Percentiles rank a stretch among this genome's conserved stretches.
phyloP scores from a whole-genome alignment of 2,329 filamentous ascomycete species.

The Aureobasidium musti region DNA sequence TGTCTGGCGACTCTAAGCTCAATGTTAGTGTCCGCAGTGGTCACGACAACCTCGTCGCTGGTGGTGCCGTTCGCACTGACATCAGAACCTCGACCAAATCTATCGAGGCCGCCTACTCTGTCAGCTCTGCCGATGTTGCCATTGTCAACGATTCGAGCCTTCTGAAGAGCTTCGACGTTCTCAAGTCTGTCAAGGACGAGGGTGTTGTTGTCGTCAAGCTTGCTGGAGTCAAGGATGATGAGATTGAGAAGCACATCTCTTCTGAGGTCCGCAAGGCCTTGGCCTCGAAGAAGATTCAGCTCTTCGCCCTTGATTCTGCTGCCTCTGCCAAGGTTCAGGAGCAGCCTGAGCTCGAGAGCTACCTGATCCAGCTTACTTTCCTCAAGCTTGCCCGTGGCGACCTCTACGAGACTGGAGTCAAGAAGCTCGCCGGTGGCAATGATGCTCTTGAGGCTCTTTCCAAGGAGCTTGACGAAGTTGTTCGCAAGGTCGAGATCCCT shows the following conservation, averaged over 20 bases:
- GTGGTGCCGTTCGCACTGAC: constrained; percentile 80
- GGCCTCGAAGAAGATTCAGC: constrained; percentile 66
- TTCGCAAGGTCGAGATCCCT: constrained; percentile 74
- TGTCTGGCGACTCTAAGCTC: constrained; percentile 61
- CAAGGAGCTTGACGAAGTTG: constrained; percentile 63
- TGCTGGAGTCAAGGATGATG: constrained; percentile 79
- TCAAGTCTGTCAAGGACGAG: constrained; percentile 68
- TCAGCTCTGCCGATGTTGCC: constrained; percentile 75
- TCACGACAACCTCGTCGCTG: constrained; percentile 66
- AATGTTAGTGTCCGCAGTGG: constrained; percentile 62
- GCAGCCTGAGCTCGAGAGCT: constrained; percentile 61
- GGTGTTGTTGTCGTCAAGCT: constrained; percentile 76
- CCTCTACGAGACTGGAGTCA: constrained; percentile 61
- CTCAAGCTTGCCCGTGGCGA: constrained; percentile 72
- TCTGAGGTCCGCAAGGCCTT: constrained; percentile 69
- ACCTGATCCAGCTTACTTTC: constrained; percentile 80
- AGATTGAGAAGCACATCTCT: constrained; percentile 83
- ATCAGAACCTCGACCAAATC: constrained; percentile 80
- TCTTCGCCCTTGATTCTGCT: constrained; percentile 75
- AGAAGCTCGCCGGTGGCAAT: constrained; percentile 65
- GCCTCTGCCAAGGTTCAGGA: constrained; percentile 68
- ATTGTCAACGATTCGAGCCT: constrained; percentile 80
- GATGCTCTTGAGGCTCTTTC: constrained; percentile 64
- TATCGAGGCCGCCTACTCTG: constrained; percentile 79
- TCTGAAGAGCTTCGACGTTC: constrained; percentile 73